Evolutionary conservation across 2,329 filamentous ascomycete genomes (phyloP).

Genomic region (Calonectria pauciramosa): DNA sequence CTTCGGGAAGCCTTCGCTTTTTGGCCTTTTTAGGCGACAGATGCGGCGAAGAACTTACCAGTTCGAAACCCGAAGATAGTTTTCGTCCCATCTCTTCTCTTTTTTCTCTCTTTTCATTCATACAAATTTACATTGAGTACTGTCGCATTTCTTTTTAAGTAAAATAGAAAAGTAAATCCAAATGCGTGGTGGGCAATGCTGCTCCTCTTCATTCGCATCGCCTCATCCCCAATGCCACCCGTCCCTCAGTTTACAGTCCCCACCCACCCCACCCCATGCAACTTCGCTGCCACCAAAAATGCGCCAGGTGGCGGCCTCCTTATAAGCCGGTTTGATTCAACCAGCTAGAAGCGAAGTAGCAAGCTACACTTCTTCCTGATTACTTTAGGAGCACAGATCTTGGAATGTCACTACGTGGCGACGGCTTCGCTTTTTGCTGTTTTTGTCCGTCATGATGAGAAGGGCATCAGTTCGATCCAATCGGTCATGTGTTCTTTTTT

Average conservation of each 20-base stretch:
- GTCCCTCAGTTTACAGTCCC: neutral
- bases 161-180: no score
- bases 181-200: neutral
- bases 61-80: neutral
- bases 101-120: neutral
- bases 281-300: neutral
- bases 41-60: neutral
- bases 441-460: neutral
- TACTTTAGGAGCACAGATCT: neutral
- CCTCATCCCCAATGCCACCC: neutral
- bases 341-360: neutral
- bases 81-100: no score
- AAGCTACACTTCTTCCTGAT: neutral
- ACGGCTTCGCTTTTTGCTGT: constrained; percentile 13
- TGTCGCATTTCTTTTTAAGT: no score
- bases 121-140: no score
- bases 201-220: neutral
- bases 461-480: neutral
- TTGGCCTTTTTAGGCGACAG: neutral
- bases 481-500: neutral
- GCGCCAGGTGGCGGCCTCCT: neutral
- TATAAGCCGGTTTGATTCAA: neutral
- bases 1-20: neutral
- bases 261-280: neutral
- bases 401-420: neutral